A percentile compares a stretch with the other conserved stretches of the same genome.
These are phyloP conservation scores for Epichloe festucae DNA, from an alignment of 2,329 filamentous ascomycete species.

Conservation along the genomic window DNA sequence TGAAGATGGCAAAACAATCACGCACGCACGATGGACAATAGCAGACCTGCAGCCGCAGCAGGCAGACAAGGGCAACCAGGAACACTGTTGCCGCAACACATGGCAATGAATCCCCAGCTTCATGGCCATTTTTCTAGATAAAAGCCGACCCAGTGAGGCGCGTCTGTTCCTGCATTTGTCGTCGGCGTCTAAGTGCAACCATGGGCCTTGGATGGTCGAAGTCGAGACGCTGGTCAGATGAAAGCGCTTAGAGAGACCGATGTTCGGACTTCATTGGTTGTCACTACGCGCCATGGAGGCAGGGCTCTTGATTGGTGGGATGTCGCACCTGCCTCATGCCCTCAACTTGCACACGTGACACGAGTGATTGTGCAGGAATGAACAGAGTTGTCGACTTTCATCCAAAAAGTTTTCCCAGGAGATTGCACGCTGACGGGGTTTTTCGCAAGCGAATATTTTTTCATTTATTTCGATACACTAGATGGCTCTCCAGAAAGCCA, in stretches of 20 bases:
- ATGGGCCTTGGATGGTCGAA: slow-evolving; percentile 1
- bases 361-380: too few relatives aligned
- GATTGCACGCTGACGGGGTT: too few relatives aligned
- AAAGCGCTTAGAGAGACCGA: slow-evolving; percentile 24
- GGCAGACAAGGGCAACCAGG: neutral
- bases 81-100: neutral
- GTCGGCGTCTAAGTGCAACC: slow-evolving; percentile 2
- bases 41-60: neutral
- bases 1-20: slow-evolving; percentile 6
- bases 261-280: slow-evolving; percentile 15
- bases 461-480: too few relatives aligned
- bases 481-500: too few relatives aligned
- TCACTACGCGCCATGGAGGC: slow-evolving; percentile 15
- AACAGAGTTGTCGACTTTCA: too few relatives aligned
- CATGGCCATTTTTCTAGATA: neutral
- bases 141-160: neutral
- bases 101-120: neutral
- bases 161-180: neutral
- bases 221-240: slow-evolving; percentile 16
- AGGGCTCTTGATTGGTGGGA: slow-evolving; percentile 15
- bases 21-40: neutral
- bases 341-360: too few relatives aligned
- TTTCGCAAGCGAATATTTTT: too few relatives aligned
- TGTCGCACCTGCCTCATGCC: neutral
- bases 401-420: too few relatives aligned